phyloP scores from a whole-genome alignment of 306 rosid genomes.

The Lathyrus tuberosus region DNA sequence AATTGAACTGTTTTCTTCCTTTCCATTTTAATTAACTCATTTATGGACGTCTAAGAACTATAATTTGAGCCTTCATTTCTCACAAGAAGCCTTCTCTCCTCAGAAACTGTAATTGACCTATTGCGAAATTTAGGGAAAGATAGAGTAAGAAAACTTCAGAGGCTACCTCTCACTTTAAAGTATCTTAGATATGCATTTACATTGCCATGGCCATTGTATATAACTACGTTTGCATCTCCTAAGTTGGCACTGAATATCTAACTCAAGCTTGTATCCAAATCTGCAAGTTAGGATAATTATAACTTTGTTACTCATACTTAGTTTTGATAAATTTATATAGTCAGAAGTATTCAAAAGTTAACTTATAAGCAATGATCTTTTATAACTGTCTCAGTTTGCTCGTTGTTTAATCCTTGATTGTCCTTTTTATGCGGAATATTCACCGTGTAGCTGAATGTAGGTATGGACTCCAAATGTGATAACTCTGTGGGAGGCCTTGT shows the following conservation, averaged over 20 bases:
- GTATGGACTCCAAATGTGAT: constrained; percentile 93
- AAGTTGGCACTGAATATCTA: constrained; percentile 12
- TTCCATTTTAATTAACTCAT: constrained; percentile 11
- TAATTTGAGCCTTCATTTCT: constrained; percentile 29
- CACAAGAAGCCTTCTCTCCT: constrained; percentile 6
- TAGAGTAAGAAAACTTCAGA: constrained; percentile 26
- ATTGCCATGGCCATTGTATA: constrained; percentile 29
- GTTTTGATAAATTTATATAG: constrained; percentile 22
- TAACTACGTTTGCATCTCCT: constrained; percentile 33
- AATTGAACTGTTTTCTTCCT: constrained; percentile 21
- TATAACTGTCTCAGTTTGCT: constrained; percentile 24
- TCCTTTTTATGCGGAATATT: constrained; percentile 24
- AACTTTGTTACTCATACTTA: constrained; percentile 26
- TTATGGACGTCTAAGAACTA: constrained; percentile 17
- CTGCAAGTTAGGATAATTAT: constrained; percentile 29
- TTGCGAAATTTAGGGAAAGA: constrained; percentile 5
- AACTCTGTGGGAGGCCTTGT: constrained; percentile 89
- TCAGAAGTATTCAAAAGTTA: background rate
- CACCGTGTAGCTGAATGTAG: constrained; percentile 48
- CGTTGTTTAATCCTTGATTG: constrained; percentile 2
- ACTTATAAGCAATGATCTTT: constrained; percentile 27
- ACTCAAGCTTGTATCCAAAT: constrained; percentile 25
- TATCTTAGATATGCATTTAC: constrained; percentile 22
- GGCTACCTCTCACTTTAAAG: constrained; percentile 33
- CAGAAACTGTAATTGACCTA: constrained; percentile 20